Conservation (phyloP, 495 filamentous ascomycete genomes). For the Talaromyces adpressus region DNA sequence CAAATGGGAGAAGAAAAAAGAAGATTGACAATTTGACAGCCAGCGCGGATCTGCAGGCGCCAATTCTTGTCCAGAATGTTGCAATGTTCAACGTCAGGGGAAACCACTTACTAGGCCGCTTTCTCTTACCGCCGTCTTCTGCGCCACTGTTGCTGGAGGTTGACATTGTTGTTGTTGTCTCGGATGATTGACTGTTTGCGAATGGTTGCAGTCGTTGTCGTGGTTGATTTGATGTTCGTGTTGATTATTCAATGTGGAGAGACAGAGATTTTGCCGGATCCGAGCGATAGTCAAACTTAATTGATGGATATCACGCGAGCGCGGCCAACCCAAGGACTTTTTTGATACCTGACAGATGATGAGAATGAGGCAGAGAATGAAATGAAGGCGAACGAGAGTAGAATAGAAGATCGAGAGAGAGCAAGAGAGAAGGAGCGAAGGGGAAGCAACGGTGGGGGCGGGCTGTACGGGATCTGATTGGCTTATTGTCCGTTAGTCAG, state of each 20-base stretch:
- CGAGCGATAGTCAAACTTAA: neutral
- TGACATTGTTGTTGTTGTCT: constrained; percentile 1
- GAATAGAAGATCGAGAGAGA: constrained; percentile 11
- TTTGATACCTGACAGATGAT: neutral
- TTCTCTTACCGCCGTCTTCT: constrained; percentile 41
- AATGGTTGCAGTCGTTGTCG: neutral
- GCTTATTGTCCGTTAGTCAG: neutral
- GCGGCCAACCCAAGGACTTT: neutral
- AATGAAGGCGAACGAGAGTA: neutral
- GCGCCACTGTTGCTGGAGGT: constrained; percentile 9
- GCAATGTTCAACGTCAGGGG: neutral
- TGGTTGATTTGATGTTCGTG: neutral
- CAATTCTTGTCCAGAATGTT: neutral
- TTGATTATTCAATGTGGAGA: neutral
- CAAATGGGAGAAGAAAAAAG: constrained; percentile 7
- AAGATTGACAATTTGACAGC: no score
- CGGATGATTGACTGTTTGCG: neutral
- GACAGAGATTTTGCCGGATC: constrained; percentile 4
- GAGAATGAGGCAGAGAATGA: neutral
- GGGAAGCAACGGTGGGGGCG: constrained; percentile 1
- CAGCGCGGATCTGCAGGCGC: neutral
- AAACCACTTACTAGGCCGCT: constrained; percentile 39
- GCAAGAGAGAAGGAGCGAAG: neutral
- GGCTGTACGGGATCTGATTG: neutral
- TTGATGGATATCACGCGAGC: neutral